phyloP scores from a whole-genome alignment of 805 yeast species.

The Kluyveromyces starmeri region DNA sequence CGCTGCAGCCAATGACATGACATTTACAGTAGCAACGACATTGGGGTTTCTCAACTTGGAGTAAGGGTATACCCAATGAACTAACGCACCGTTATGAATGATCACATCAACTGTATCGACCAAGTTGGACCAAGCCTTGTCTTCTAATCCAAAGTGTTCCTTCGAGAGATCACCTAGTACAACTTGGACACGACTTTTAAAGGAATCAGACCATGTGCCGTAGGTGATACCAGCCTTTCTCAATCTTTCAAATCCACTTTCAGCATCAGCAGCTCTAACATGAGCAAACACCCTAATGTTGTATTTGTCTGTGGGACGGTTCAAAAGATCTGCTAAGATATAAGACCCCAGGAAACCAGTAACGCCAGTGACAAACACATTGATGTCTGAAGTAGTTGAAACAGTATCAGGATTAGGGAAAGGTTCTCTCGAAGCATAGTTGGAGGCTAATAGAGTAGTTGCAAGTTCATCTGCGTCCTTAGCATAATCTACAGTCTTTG shows the following conservation, averaged over 20 bases:
- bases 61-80: conserved; percentile 98
- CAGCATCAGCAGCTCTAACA: conserved; percentile 71
- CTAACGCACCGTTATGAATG: conserved; percentile 95
- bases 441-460: conserved; percentile 32
- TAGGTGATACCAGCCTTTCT: conserved; percentile 68
- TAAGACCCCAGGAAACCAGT: conserved; percentile 96
- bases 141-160: conserved; percentile 60
- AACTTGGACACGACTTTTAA: conserved; percentile 50
- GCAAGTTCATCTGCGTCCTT: conserved; percentile 61
- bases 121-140: conserved; percentile 48
- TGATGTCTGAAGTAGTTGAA: conserved; percentile 30
- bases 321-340: conserved; percentile 67
- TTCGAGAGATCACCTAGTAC: conserved; percentile 77
- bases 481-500: conserved; percentile 41
- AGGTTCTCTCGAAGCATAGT: conserved; percentile 38
- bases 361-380: conserved; percentile 85
- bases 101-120: conserved; percentile 63
- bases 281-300: conserved; percentile 70
- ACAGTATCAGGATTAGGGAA: conserved; percentile 14
- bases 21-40: conserved; percentile 79
- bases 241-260: conserved; percentile 68
- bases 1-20: conserved; percentile 61
- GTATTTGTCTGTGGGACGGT: conserved; percentile 34
- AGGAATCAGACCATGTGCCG: conserved; percentile 53
- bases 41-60: conserved; percentile 84